Conservation (phyloP, 75 land plant species). For the Sequoiadendron giganteum region DNA sequence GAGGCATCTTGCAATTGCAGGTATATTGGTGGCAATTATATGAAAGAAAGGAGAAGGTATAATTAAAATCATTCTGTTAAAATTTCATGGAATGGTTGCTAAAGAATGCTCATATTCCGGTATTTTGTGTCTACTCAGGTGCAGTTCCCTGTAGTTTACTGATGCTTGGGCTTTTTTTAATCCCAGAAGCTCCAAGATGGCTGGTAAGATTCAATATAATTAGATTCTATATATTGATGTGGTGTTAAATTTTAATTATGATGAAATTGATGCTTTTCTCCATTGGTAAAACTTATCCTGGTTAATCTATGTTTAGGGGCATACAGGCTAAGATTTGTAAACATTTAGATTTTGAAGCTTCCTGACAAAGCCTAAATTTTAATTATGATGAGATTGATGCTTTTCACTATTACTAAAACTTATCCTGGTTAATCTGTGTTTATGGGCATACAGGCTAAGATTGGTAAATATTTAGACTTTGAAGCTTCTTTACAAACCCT, state of each 20-base stretch:
- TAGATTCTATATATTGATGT: not conserved
- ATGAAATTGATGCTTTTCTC: not conserved
- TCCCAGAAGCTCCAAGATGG: constrained; percentile 41
- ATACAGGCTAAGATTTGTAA: constrained; percentile 18
- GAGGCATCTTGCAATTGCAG: constrained; percentile 29
- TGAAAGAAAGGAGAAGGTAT: not conserved
- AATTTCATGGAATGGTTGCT: not conserved
- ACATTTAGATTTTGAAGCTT: not conserved
- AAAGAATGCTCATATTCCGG: not conserved
- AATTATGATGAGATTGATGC: not conserved
- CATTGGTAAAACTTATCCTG: not conserved
- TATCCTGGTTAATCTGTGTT: not conserved
- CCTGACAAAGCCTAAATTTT: not conserved
- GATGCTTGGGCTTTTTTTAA: constrained; percentile 24
- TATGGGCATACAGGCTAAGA: constrained; percentile 16
- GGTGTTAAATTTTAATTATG: not conserved
- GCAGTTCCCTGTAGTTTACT: constrained; percentile 19
- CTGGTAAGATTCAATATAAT: constrained; percentile 17
- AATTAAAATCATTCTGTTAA: not conserved
- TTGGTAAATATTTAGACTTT: constrained; percentile 11
- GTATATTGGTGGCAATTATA: constrained; percentile 11
- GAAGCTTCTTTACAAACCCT: constrained; percentile 18
- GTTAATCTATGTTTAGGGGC: not conserved
- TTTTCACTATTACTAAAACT: not conserved
- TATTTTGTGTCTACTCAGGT: constrained; percentile 13